Evolutionary conservation across 768 basidiomycete genomes (phyloP), one percentile per base, ranked within the genome.

Genomic region (Tulasnella sp.): DNA sequence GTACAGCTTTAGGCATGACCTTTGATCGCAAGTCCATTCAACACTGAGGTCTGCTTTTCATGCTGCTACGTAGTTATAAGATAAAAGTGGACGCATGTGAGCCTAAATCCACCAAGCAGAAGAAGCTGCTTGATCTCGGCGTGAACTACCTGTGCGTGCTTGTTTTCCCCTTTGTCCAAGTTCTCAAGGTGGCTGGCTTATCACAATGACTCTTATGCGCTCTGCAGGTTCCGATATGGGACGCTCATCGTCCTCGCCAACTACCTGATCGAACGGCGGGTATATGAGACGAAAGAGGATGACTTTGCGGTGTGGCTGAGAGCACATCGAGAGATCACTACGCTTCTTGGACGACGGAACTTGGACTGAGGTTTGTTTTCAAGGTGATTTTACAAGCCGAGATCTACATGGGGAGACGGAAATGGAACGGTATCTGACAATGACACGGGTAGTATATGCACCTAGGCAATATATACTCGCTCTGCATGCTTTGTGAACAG

Each of bases 221-320:
- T 59, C n/a, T n/a, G n/a, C n/a, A 66, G 69, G n/a, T 59, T 31
- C 42, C 57, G 57, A 61, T 96, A 98, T 67, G 94, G 87, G 5
- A 83, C 88, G 2, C 75, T 96, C 31, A 94, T 98, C 65, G 90
- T 90, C 3, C 89, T 99, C 60, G 87, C 96, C 49, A 92, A 96
- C 69, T 98, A 94, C 70, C 76, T 98, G 64, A 83, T 98, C 53
- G 92, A 94, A 69, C 68, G 63, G 19, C 15, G 57, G 50, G 1
- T 41, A 29, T 53, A 60, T 12, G 70, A 68, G 53, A 70, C 66
- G 21, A 48, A 64, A 27, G 48, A 59, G 45, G 52, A 25, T 9
- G 80, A 83, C 2, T 94, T 96, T 73, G 82, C 87, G 2, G 77
- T 76, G 44, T 94, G 92, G 92, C 75, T 93, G 56, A 76, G 74